Evolutionary conservation across 352 stramenopile species (phyloP).

Genomic region (Phytophthora cajani): DNA sequence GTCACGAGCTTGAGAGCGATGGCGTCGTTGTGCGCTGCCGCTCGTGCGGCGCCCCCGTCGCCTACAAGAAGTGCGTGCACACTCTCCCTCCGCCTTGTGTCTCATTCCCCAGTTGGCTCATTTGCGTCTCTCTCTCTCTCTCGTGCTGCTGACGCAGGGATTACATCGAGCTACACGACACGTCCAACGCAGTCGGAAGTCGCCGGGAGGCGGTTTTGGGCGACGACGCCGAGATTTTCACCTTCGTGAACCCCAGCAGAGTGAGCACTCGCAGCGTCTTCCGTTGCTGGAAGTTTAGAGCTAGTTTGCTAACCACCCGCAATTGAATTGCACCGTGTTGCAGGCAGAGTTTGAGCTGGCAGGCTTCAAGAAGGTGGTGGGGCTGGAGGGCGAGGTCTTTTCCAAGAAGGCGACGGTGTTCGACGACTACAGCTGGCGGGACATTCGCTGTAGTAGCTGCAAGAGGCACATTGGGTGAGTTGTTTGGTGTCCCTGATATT

Average conservation of each 20-base stretch:
- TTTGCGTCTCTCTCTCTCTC: conserved; percentile 4
- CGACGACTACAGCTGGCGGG: conserved; percentile 83
- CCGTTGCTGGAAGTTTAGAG: not conserved
- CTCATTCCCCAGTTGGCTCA: conserved; percentile 1
- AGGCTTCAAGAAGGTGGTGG: conserved; percentile 68
- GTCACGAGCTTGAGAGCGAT: conserved; percentile 34
- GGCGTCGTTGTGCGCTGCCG: conserved; percentile 73
- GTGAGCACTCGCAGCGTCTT: conserved; percentile 33
- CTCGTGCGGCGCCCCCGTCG: conserved; percentile 75
- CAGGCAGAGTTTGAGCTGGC: conserved; percentile 84
- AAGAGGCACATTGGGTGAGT: conserved; percentile 77
- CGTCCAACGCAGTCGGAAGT: conserved; percentile 71
- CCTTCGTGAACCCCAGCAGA: conserved; percentile 77
- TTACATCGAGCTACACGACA: conserved; percentile 75
- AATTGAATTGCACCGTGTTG: not conserved
- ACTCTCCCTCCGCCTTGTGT: not conserved
- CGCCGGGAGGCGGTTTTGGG: conserved; percentile 59
- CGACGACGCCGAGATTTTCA: conserved; percentile 65
- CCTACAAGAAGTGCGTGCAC: conserved; percentile 61
- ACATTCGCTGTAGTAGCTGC: conserved; percentile 76
- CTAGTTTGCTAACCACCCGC: not conserved
- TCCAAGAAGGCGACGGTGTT: conserved; percentile 84
- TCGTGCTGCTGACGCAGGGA: conserved; percentile 50
- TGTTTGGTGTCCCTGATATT: not conserved
- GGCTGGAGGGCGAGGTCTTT: conserved; percentile 64